phyloP scores from a whole-genome alignment of 768 basidiomycete species.

The Boletellus emodensis region DNA sequence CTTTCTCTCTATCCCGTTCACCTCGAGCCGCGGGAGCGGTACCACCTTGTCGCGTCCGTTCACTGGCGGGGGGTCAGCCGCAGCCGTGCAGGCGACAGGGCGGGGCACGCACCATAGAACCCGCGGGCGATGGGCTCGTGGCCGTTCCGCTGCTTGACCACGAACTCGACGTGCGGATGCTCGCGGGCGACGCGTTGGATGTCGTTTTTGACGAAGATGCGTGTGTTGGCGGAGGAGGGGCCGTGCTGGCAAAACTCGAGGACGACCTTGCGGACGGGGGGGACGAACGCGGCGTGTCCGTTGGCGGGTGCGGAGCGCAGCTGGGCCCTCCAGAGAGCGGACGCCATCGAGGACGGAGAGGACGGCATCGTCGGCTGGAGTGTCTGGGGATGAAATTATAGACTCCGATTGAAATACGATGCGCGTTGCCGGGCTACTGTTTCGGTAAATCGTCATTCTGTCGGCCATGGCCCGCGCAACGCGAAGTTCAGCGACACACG shows the following conservation, averaged over 20 bases:
- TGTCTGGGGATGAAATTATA: slow-evolving; percentile 28
- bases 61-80: slow-evolving; percentile 43
- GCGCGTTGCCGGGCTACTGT: slow-evolving; percentile 12
- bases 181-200: slow-evolving; percentile 60
- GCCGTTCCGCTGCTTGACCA: slow-evolving; percentile 70
- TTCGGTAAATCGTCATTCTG: slow-evolving; percentile 26
- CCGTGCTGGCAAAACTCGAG: slow-evolving; percentile 85
- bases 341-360: slow-evolving; percentile 29
- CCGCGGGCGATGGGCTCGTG: slow-evolving; percentile 80
- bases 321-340: slow-evolving; percentile 42
- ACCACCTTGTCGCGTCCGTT: slow-evolving; percentile 89
- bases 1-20: slow-evolving; percentile 71
- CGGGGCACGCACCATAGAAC: slow-evolving; percentile 58
- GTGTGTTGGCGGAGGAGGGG: slow-evolving; percentile 69
- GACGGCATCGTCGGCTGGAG: slow-evolving; percentile 2
- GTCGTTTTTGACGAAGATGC: slow-evolving; percentile 62
- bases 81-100: background rate
- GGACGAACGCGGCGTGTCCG: slow-evolving; percentile 69
- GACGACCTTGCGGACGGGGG: slow-evolving; percentile 80
- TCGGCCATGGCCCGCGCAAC: slow-evolving; percentile 70
- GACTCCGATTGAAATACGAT: slow-evolving; percentile 11
- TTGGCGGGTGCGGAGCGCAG: slow-evolving; percentile 64
- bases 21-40: slow-evolving; percentile 70
- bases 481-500: slow-evolving; percentile 49
- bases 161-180: slow-evolving; percentile 83